phyloP scores from a whole-genome alignment of 208 protist genomes.

The Perkinsela sp. region DNA sequence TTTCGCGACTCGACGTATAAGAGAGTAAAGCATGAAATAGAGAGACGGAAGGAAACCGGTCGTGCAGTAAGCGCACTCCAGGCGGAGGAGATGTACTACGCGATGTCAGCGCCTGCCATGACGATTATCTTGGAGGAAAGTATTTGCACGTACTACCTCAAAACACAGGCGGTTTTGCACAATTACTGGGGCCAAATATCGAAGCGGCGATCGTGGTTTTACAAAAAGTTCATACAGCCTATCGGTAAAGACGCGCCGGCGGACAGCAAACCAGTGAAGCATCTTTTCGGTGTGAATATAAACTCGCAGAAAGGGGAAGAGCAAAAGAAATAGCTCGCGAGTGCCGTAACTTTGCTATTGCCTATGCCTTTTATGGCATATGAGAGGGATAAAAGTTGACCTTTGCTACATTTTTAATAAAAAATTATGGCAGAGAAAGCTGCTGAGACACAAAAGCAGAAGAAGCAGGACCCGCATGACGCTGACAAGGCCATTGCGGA shows the following conservation, averaged over 20 bases:
- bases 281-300: too few species aligned
- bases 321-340: too few species aligned
- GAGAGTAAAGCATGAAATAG: slow-evolving; percentile 21
- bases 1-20: slow-evolving; percentile 34
- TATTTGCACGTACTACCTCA: slow-evolving; percentile 22
- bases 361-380: too few species aligned
- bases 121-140: slow-evolving; percentile 32
- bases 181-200: slow-evolving; percentile 58
- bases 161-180: slow-evolving; percentile 36
- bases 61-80: slow-evolving; percentile 32
- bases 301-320: too few species aligned
- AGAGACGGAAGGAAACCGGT: slow-evolving; percentile 13
- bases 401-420: too few species aligned
- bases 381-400: too few species aligned
- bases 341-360: too few species aligned
- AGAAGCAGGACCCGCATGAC: slow-evolving; percentile 18
- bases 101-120: slow-evolving; percentile 30
- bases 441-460: too few species aligned
- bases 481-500: slow-evolving; percentile 77
- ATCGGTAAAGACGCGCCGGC: too few species aligned
- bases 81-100: slow-evolving; percentile 59
- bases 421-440: too few species aligned
- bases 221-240: slow-evolving; percentile 17
- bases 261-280: too few species aligned
- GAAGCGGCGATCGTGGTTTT: slow-evolving; percentile 38